phyloP scores from a whole-genome alignment of 768 basidiomycete genomes.

The Cantharellus cinnabarinus region DNA sequence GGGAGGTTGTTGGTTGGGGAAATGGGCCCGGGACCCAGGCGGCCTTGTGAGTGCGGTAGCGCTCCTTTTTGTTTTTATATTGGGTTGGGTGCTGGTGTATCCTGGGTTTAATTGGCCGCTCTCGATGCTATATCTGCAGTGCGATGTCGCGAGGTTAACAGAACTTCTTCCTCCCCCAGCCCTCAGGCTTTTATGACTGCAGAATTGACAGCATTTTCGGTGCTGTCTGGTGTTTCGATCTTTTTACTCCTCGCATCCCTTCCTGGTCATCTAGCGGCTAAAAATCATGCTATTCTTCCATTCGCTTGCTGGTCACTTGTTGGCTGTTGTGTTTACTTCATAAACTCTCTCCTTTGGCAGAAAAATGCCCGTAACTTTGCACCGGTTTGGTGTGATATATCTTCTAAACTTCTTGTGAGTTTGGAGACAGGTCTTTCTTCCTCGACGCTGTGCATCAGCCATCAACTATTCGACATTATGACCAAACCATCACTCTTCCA shows the following conservation, averaged over 20 bases:
- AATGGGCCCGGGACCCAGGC: too few species aligned
- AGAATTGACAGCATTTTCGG: not conserved
- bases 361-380: conserved; percentile 25
- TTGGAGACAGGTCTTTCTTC: conserved; percentile 35
- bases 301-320: conserved; percentile 29
- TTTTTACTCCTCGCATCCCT: conserved; percentile 23
- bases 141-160: too few species aligned
- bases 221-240: not conserved
- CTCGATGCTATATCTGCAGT: too few species aligned
- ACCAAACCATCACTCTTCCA: conserved; percentile 17
- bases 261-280: conserved; percentile 23
- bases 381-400: conserved; percentile 60
- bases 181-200: not conserved
- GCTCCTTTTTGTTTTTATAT: too few species aligned
- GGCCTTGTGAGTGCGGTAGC: too few species aligned
- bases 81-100: too few species aligned
- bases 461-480: conserved; percentile 32
- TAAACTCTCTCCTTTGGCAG: conserved; percentile 44
- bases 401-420: conserved; percentile 35
- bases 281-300: conserved; percentile 27
- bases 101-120: too few species aligned
- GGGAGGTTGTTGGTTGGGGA: too few species aligned
- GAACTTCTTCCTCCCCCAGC: too few species aligned
- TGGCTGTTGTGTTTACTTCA: conserved; percentile 28
- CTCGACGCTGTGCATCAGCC: conserved; percentile 34